Percentiles rank a stretch among this genome's conserved stretches.
phyloP scores from a whole-genome alignment of 2,329 filamentous ascomycete species.

The Capronia epimyces region DNA sequence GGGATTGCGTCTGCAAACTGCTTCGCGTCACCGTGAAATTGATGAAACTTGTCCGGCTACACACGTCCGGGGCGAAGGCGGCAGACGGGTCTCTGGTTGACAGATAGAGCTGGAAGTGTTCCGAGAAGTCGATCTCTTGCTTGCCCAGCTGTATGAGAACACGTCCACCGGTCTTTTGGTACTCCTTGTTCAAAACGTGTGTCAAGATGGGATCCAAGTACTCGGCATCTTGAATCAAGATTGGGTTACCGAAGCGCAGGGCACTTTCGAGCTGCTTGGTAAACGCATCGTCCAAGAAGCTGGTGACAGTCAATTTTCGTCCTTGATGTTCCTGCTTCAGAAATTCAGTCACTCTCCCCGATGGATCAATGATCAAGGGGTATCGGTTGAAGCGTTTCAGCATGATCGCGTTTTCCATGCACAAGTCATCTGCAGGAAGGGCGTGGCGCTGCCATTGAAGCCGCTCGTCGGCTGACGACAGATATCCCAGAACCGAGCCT shows the following conservation, averaged over 20 bases:
- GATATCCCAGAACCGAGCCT: constrained; percentile 91
- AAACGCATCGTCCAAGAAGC: constrained; percentile 96
- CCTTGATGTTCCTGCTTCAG: constrained; percentile 91
- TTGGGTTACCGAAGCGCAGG: constrained; percentile 94
- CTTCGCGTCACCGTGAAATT: constrained; percentile 99
- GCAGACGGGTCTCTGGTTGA: constrained; percentile 95
- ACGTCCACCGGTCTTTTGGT: constrained; percentile 95
- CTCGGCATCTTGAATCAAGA: constrained; percentile 96
- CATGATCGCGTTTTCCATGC: constrained; percentile 97
- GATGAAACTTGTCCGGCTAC: constrained; percentile 96
- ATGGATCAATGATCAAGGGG: constrained; percentile 96
- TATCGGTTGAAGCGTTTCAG: constrained; percentile 98
- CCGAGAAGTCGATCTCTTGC: constrained; percentile 98
- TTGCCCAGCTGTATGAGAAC: constrained; percentile 97
- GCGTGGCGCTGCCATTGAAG: constrained; percentile 92
- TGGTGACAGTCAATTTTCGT: constrained; percentile 88
- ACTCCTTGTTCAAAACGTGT: constrained; percentile 98
- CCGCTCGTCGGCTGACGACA: constrained; percentile 93
- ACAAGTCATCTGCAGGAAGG: constrained; percentile 90
- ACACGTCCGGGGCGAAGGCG: constrained; percentile 91
- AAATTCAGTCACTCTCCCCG: constrained; percentile 90
- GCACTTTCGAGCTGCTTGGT: constrained; percentile 97
- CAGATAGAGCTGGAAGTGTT: constrained; percentile 88
- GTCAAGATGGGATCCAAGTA: constrained; percentile 95
- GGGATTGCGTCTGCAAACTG: constrained; percentile 94